phyloP scores from a whole-genome alignment of 805 yeast genomes.

The Nakazawaea pomicola region DNA sequence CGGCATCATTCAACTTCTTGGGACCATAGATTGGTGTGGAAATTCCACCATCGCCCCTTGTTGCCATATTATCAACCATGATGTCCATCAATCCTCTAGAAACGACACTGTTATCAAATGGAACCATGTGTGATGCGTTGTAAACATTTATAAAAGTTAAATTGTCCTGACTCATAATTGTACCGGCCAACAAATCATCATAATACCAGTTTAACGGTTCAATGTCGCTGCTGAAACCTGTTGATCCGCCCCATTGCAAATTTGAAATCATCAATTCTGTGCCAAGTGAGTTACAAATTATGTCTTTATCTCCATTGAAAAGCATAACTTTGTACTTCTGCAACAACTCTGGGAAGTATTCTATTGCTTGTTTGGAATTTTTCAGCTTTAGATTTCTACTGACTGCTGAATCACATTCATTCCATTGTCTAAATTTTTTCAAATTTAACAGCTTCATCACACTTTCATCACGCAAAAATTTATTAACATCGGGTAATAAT shows the following conservation, averaged over 20 bases:
- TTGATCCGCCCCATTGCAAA: constrained; percentile 59
- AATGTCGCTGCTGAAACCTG: constrained; percentile 42
- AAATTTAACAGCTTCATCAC: constrained; percentile 50
- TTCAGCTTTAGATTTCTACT: constrained; percentile 44
- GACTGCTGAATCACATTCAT: constrained; percentile 70
- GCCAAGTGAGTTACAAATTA: constrained; percentile 81
- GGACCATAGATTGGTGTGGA: constrained; percentile 23
- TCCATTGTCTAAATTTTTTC: constrained; percentile 47
- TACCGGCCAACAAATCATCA: constrained; percentile 33
- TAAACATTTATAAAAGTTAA: constrained; percentile 69
- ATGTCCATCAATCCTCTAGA: constrained; percentile 69
- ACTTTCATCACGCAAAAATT: constrained; percentile 41
- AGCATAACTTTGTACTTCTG: constrained; percentile 57
- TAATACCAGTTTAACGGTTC: constrained; percentile 37
- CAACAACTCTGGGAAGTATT: constrained; percentile 62
- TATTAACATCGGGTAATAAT: constrained; percentile 41
- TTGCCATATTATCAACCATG: constrained; percentile 28
- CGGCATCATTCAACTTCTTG: too few relatives aligned
- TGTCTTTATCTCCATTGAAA: constrained; percentile 84
- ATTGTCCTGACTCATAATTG: constrained; percentile 50
- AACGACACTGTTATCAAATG: constrained; percentile 68
- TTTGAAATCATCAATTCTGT: constrained; percentile 60
- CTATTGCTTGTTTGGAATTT: constrained; percentile 54
- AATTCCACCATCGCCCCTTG: constrained; percentile 17
- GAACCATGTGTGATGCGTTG: constrained; percentile 92